Evolutionary conservation across 2,329 filamentous ascomycete species (phyloP), one percentile per base, ranked within the genome.

Genomic region (Drechslerella coelobrocha): DNA sequence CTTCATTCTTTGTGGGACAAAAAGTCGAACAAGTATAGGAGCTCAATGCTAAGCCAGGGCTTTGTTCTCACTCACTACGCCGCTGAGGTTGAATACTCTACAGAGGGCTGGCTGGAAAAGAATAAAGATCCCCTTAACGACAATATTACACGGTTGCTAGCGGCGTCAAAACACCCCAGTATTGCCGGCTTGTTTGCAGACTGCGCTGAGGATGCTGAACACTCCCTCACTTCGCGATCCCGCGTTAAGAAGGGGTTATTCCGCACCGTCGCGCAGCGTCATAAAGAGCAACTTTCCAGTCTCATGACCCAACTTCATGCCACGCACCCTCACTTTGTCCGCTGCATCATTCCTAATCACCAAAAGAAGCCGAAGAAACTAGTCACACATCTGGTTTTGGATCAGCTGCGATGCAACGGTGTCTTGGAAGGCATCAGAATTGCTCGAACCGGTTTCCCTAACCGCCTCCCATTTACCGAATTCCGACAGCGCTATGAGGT

Each of bases 61-160:
- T 99, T 99, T 77, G 88, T 97, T 75, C 86, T 99, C 19, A 99
- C 94, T 0, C 94, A 99, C 78, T 99, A 99, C 77, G 94, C 94
- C 23, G 92, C 94, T 24, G 94, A 97, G 79, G 94, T 99, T 1
- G 95, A 99, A 79, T 99, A 99, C 78, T 92, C 89, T 0, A 99
- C 94, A 0, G 87, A 93, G 62, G 90, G 90, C 65, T 99, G 94
- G 94, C 82, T 99, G 31, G 93, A 97, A 79, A 99, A 97, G 84
- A 99, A 99, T 83, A 99, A 99, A 79, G 94, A 99, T 76, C 95
- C 94, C 0, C 80, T 99, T 48, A 97, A 97, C 76, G 95, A 99
- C 83, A 99, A 97, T 73, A 85, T 99, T 72, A 99, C 95, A 0
- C 86, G 91, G 21, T 84, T 99, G 6, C 84, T 99, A 34, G 90